Evolutionary conservation across 1,284 basidiomycete genomes (phyloP), one percentile per base, ranked within the genome.

Genomic region (Heterobasidion annosum): DNA sequence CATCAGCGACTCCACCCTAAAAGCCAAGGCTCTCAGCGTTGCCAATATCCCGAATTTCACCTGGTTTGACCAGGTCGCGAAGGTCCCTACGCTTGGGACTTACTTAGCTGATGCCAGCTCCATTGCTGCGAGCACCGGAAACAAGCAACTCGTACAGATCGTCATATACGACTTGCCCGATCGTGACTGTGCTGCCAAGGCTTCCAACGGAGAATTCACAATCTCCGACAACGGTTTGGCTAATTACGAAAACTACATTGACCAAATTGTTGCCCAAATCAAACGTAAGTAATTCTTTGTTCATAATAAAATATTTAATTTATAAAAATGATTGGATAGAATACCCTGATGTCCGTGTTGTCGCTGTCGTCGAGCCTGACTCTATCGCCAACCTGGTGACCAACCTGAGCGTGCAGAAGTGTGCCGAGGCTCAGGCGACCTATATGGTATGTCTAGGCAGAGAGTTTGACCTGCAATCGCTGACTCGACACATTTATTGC

Each of bases 291-390:
- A 33, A 8, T 40, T 19, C 15, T 8, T 33, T 2, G 34, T 33
- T 51, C 34, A 18, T 48, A 50, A 47, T n/a, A 15, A n/a, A 51
- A 7, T 35, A 33, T 37, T 48, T 15, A 46, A 34, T 51, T 48
- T 18, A 54, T 12, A 32, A 9, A 40, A 9, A 40, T 49, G 5
- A 37, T 49, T 1, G 2, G 6, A 46, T 61, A 81, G 78, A 75
- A 58, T 82, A 70, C 71, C 81, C 81, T 49, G 71, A 78, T 62
- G 79, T 83, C 57, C 76, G 78, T 55, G 77, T 83, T 58, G 75
- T 83, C 47, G 81, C 81, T 51, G 76, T 83, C 63, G 75, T 83
- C 55, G 82, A 84, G 65, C 81, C 82, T 56, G 82, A 83, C 66
- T 82, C 79, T 32, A 70, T 84, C 50, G 81, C 81, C 58, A 84